A percentile compares a stretch with the other conserved stretches of the same genome.
Evolutionary conservation across 164 flowering plant genomes (phyloP).

Genomic region (Stephania japonica): DNA sequence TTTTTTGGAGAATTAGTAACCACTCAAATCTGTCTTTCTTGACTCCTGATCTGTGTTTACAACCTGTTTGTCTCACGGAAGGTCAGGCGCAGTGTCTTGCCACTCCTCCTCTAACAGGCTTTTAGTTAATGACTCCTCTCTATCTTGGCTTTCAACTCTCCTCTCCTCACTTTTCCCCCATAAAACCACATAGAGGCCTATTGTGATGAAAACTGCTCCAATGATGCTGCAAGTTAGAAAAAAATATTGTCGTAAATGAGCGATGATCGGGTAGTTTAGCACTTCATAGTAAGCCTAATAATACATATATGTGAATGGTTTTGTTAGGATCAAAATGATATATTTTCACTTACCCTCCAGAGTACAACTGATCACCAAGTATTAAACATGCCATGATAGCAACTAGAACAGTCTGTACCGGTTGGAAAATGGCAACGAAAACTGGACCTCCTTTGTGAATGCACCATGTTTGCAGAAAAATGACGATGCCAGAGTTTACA

Average conservation of each 20-base stretch:
- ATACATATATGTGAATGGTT: not conserved
- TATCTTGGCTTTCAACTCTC: constrained; percentile 24
- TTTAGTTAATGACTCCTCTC: constrained; percentile 33
- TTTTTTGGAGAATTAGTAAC: too few species aligned
- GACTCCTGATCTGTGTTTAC: too few species aligned
- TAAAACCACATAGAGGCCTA: constrained; percentile 58
- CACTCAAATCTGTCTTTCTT: too few species aligned
- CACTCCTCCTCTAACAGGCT: constrained; percentile 36
- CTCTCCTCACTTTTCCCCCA: constrained; percentile 77
- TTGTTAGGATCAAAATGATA: not conserved
- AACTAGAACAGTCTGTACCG: constrained; percentile 63
- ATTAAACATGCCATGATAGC: constrained; percentile 62
- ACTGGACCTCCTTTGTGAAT: constrained; percentile 74
- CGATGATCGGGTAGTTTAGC: not conserved
- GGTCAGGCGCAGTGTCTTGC: constrained; percentile 9
- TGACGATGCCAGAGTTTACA: constrained; percentile 63
- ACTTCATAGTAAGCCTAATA: not conserved
- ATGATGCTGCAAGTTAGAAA: constrained; percentile 36
- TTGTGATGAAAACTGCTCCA: constrained; percentile 55
- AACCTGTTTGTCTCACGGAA: not conserved
- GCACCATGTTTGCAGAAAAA: constrained; percentile 77
- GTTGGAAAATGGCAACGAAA: constrained; percentile 71
- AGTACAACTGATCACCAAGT: constrained; percentile 67
- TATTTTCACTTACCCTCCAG: constrained; percentile 54
- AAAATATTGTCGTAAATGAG: not conserved